Evolutionary conservation across 140 eudicot species (phyloP), one percentile per base, ranked within the genome.

Genomic region (Anethum foeniculum): DNA sequence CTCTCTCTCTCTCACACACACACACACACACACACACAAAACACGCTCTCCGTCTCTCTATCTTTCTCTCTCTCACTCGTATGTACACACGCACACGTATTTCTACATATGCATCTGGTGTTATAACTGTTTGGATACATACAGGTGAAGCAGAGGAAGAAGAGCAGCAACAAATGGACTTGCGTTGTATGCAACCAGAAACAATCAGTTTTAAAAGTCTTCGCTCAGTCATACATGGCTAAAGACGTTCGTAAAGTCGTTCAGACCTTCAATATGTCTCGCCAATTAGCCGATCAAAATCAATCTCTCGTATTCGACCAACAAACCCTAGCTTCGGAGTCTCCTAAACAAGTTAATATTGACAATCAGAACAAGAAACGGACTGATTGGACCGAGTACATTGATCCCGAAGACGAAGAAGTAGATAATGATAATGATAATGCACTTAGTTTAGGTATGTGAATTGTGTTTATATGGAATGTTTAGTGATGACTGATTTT

Each of bases 131-230:
- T 38, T 56, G 3, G 18, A 16, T 10, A 68, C 67, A 38, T 65
- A 28, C 91, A 93, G 97, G 98, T 91, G 88, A 94, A 94, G 90
- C 97, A 94, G 91, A 85, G 90, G 91, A 94, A 90, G 92, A 92
- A 94, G 90, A 85, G 94, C 89, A 94, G 93, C 88, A 90, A 92
- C 88, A 94, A 90, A 77, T 92, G 98, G 97, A 89, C 7, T 71
- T 92, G 98, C 80, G 98, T 84, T 28, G 88, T 94, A 10, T 94
- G 98, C 90, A 89, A 89, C 82, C 78, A 89, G 86, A 92, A 89
- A 75, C 98, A 94, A 71, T 94, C 98, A 1, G 89, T 90, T 1
- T 83, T 87, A 27, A 92, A 90, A 80, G 91, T 94, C 23, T 92
- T 85, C 47, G 90, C 93, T 3, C 90, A 90, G 77, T 90, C 83